phyloP scores from a whole-genome alignment of 2,329 filamentous ascomycete genomes.

The Ascochyta lentis region DNA sequence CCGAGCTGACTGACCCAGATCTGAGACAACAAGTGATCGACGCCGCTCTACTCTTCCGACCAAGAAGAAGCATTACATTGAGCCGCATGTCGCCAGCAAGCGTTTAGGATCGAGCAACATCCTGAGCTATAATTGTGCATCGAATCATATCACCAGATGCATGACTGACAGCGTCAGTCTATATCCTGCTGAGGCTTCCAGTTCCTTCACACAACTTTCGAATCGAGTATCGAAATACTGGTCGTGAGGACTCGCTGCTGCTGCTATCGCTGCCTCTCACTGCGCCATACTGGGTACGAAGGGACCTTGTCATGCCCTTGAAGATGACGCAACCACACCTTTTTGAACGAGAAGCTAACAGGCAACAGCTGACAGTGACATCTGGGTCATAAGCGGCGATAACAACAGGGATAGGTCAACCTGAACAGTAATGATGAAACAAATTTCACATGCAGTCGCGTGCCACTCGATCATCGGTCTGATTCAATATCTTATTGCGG shows the following conservation, averaged over 20 bases:
- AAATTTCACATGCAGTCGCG: slow-evolving; percentile 2
- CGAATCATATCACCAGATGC: neutral
- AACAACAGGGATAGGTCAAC: too few relatives aligned
- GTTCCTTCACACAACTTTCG: neutral
- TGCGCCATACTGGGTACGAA: too few relatives aligned
- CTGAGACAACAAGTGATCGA: slow-evolving; percentile 2
- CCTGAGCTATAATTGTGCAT: neutral
- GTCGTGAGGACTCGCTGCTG: neutral
- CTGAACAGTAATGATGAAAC: too few relatives aligned
- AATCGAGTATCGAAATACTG: neutral
- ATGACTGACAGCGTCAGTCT: neutral
- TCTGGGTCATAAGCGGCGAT: neutral
- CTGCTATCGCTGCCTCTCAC: neutral
- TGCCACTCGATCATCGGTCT: slow-evolving; percentile 12
- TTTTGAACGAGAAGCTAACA: too few relatives aligned
- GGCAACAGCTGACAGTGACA: neutral
- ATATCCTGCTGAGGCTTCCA: neutral
- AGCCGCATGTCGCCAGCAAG: neutral
- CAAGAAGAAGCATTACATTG: neutral
- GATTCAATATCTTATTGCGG: slow-evolving; percentile 4
- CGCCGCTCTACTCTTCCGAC: neutral
- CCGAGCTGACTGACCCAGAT: slow-evolving; percentile 4
- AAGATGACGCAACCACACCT: too few relatives aligned
- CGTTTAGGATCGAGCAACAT: neutral
- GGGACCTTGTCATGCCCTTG: too few relatives aligned